Percentiles rank a stretch among this genome's conserved stretches.
phyloP scores from a whole-genome alignment of 2,329 filamentous ascomycete genomes.

The Pseudogymnoascus sp. region DNA sequence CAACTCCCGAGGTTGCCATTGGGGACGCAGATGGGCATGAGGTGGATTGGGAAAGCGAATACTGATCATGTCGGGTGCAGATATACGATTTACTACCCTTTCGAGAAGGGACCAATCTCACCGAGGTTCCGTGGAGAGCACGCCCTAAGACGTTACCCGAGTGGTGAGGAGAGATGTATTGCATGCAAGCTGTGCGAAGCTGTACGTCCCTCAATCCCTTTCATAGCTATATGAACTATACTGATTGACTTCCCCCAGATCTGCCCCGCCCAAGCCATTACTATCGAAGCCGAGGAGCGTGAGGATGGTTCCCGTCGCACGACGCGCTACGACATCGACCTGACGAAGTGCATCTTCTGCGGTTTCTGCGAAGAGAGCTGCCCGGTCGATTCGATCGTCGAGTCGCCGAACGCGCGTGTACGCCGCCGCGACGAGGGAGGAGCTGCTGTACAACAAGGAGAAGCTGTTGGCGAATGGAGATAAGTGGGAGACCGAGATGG shows the following conservation, averaged over 20 bases:
- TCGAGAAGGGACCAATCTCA: conserved; percentile 97
- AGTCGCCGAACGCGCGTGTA: conserved; percentile 70
- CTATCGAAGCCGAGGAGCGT: conserved; percentile 97
- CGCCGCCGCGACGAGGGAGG: conserved; percentile 75
- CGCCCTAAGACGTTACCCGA: conserved; percentile 90
- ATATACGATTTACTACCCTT: conserved; percentile 98
- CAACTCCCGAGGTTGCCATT: background rate
- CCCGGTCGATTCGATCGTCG: conserved; percentile 90
- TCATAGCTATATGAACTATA: background rate
- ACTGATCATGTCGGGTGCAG: conserved; percentile 38
- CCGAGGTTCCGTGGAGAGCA: conserved; percentile 98
- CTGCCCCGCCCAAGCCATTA: conserved; percentile 96
- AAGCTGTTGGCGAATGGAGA: conserved; percentile 84
- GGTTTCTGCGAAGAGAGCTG: conserved; percentile 99
- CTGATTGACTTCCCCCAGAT: conserved; percentile 44
- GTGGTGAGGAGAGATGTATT: conserved; percentile 97
- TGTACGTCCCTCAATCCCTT: conserved; percentile 33
- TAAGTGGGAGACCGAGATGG: conserved; percentile 97
- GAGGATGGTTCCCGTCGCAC: conserved; percentile 92
- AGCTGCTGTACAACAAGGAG: conserved; percentile 96
- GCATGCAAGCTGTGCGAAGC: conserved; percentile 99
- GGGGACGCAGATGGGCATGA: conserved; percentile 5
- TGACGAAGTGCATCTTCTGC: conserved; percentile 99
- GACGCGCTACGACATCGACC: conserved; percentile 97
- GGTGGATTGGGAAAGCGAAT: conserved; percentile 12